Evolutionary conservation across 306 rosid species (phyloP).

Genomic region (Ziziphus jujuba): DNA sequence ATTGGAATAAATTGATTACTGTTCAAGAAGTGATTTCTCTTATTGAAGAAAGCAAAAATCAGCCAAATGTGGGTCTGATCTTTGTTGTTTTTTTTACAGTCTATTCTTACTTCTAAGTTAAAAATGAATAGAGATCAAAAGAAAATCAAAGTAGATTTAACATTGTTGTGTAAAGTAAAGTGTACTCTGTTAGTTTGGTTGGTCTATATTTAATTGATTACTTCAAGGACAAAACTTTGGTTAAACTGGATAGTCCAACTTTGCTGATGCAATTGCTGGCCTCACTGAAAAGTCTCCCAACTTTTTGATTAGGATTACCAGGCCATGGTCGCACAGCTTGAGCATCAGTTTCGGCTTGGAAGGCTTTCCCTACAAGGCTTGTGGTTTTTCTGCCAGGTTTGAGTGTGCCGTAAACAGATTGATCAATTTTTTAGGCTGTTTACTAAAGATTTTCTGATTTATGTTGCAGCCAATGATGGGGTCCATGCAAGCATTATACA

Average conservation of each 20-base stretch:
- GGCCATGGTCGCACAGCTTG: constrained; percentile 97
- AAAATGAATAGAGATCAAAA: background rate
- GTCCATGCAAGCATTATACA: constrained; percentile 79
- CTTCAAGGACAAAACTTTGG: background rate
- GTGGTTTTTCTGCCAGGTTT: constrained; percentile 98
- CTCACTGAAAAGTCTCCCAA: constrained; percentile 7
- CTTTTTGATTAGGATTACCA: constrained; percentile 76
- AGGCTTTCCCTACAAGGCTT: constrained; percentile 95
- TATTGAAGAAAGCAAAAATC: background rate
- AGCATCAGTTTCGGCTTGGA: constrained; percentile 91
- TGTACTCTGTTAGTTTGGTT: background rate
- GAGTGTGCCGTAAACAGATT: constrained; percentile 28
- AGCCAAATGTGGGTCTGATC: constrained; percentile 2
- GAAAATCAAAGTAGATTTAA: background rate
- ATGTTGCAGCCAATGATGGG: constrained; percentile 88
- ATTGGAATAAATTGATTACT: background rate
- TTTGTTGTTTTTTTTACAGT: constrained; percentile 5
- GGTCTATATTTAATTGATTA: constrained; percentile 1
- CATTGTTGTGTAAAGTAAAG: background rate
- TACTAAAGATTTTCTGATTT: constrained; percentile 29
- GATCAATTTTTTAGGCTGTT: constrained; percentile 19
- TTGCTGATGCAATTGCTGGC: constrained; percentile 14
- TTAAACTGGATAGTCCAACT: background rate
- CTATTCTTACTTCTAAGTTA: background rate
- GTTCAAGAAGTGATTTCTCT: constrained; percentile 1